Base-by-base conservation (phyloP, 2,329 filamentous ascomycete genomes). In the Bertia moriformis region DNA sequence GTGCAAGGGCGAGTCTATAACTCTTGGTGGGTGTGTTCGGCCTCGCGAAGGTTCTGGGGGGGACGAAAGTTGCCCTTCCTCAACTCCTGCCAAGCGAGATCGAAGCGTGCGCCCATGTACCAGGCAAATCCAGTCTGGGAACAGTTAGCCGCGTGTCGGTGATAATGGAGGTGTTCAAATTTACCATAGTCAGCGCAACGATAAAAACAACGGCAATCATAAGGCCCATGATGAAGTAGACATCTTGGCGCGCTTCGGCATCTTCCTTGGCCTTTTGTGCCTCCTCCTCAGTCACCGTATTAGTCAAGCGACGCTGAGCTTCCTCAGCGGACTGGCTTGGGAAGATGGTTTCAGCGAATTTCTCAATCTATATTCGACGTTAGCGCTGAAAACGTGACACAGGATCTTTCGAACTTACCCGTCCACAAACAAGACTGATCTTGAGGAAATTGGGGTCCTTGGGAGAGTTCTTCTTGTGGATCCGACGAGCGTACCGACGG, bases 341-440 rank as follows among this genome's bases (percentile, higher is more conserved):
- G 73, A 88, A 96, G 48, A 96, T 77, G 4, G 78, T 79, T 60
- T 96, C 89, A 55, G 96, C 93, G 56, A 93, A 94, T 66, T 91
- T 83, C 58, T 96, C 88, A 47, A 94, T 84, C 83, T 91, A 50
- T 3, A 24, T 4, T 40, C n/a, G n/a, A 22, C 22, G 43, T 49
- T 13, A 46, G 37, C 17, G 40, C 49, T 38, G 49, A 45, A 22
- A 24, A 14, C 12, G 18, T n/a, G n/a, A 19, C 18, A 17, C n/a
- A 5, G 13, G 14, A 4, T 3, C 5, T 13, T 13, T 20, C 24
- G 15, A 38, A 46, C 52, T 30, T 54, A 89, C 84, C 71, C 84
- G 87, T 53, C 76, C 89, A 55, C 89, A 93, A 40, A 83, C 82
- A 46, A 87, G 77, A 59, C 87, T 94, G 54, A 98, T 95, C 52